phyloP scores from a whole-genome alignment of 1,139 yeast species.

The Meyerozyma carpophila region DNA sequence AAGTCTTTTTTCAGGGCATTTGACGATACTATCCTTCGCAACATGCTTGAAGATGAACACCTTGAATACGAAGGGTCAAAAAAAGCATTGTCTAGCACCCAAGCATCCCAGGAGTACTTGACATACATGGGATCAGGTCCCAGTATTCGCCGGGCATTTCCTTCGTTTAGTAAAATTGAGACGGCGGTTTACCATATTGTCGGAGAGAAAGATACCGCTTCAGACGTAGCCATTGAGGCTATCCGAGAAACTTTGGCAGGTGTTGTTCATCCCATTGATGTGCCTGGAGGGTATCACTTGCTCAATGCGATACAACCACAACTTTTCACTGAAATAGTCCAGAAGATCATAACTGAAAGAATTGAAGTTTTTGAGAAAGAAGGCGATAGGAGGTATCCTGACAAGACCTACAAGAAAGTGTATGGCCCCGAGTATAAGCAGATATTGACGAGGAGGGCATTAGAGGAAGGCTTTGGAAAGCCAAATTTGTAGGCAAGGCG shows the following conservation, averaged over 20 bases:
- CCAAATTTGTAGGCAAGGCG: neutral
- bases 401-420: neutral
- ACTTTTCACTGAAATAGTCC: slow-evolving; percentile 14
- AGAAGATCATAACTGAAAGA: slow-evolving; percentile 3
- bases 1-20: neutral
- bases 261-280: slow-evolving; percentile 23
- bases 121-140: slow-evolving; percentile 4
- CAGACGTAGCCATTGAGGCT: slow-evolving; percentile 4
- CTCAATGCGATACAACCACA: slow-evolving; percentile 53
- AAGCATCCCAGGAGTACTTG: slow-evolving; percentile 3
- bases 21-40: slow-evolving; percentile 2
- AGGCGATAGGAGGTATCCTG: neutral
- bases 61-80: slow-evolving; percentile 5
- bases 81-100: slow-evolving; percentile 5
- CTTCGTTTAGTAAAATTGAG: slow-evolving; percentile 4
- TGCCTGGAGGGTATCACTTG: slow-evolving; percentile 50
- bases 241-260: slow-evolving; percentile 22
- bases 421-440: neutral
- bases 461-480: neutral
- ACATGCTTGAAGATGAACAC: slow-evolving; percentile 3
- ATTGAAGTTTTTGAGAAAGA: neutral
- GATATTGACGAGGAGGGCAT: neutral
- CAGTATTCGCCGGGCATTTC: neutral
- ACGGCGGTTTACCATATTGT: slow-evolving; percentile 10
- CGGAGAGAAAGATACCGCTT: slow-evolving; percentile 7